Base-by-base conservation (phyloP, 306 rosid genomes). In the Pachyrhizus erosus region DNA sequence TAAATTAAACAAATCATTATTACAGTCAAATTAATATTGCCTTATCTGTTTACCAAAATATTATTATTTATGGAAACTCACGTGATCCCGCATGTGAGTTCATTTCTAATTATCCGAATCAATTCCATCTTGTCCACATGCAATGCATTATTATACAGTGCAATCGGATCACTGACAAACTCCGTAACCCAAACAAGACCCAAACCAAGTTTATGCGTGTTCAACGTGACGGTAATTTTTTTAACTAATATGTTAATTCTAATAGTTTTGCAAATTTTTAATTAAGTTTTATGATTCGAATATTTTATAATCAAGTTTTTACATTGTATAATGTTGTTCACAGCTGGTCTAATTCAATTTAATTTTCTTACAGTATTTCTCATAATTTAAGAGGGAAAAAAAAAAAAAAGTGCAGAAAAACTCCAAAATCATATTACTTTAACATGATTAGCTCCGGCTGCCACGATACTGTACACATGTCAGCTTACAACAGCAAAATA, bases 21-120 rank as follows among this genome's bases (percentile, higher is more conserved):
- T 42, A 42, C 51, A 20, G 20, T 70, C 57, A 70, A 23, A 14
- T 23, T 15, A 1, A 43, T 26, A 13, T 24, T 70, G 14, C 57
- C 48, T 45, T 7, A 45, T 24, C 45, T 13, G 23, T 18, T 67
- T 40, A 12, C 7, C 57, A 42, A 26, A 45, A 10, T 54, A 14
- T 2, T 26, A 26, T 24, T 71, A 15, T 7, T 26, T 45, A 26
- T 24, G 33, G 57, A 43, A 26, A 31, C 45, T 62, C 61, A 76
- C 33, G 61, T 62, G 73, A 45, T 9, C 57, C 60, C 23, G 23
- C 72, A 42, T 46, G 45, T 61, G 62, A 76, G 33, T 61, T 29
- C 34, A 13, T 43, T 61, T 46, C 81, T 62, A 24, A 6, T 58
- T 76, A 39, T 61, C 46, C 64, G 4, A 39, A 55, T 40, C 29